Conservation (phyloP, 306 rosid genomes). For the Inga leiocalycina region DNA sequence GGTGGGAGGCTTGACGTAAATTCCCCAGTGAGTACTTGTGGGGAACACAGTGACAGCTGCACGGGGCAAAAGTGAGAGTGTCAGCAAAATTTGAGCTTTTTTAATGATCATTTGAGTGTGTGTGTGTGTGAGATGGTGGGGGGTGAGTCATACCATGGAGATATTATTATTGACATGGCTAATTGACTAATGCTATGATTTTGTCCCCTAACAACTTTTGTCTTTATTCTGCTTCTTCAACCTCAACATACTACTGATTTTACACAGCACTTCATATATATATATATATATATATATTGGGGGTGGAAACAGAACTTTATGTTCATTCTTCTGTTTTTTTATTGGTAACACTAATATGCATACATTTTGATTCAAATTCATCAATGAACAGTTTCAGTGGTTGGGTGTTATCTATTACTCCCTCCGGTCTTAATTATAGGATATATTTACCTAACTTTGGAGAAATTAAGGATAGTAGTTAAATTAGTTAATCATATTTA, state of each 20-base stretch:
- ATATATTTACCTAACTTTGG: too few species aligned
- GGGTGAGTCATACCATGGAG: neutral
- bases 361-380: neutral
- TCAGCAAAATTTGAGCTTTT: conserved; percentile 7
- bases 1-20: neutral
- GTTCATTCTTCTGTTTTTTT: neutral
- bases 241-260: neutral
- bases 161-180: neutral
- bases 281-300: too few species aligned
- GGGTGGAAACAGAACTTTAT: neutral
- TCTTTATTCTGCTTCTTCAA: neutral
- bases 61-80: neutral
- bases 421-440: too few species aligned
- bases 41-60: neutral
- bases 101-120: neutral
- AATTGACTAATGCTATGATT: neutral
- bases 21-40: neutral
- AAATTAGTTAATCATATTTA: too few species aligned
- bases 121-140: neutral
- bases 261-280: neutral
- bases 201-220: neutral
- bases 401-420: neutral
- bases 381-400: neutral
- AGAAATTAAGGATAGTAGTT: too few species aligned
- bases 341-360: neutral